Evolutionary conservation across 163 green algal genomes (phyloP), one percentile per base, ranked within the genome.

Genomic region (Chlamydomonas reinhardtii): DNA sequence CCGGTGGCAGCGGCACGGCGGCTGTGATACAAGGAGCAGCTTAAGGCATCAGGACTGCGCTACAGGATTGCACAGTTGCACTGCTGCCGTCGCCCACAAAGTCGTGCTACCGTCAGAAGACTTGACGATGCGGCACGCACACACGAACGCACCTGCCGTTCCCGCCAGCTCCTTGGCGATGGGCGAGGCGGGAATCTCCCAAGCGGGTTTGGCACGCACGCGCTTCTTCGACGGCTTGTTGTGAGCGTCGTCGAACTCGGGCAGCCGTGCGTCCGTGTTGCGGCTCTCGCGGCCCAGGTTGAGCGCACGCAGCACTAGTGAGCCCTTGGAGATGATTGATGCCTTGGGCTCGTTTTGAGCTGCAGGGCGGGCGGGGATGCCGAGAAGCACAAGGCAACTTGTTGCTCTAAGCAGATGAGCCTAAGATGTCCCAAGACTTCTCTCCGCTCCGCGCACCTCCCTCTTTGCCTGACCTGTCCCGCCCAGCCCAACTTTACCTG

Each of bases 281-380:
- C 56, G 70, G 3, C 89, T 90, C 76, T 93, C 79, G 27, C 83
- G 69, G 35, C 91, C 93, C 72, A 96, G 93, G 78, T 94, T 95
- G 83, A 96, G 93, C 22, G 92, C 29, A 12, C 93, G 84, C 56
- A 96, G 31, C 70, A 94, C 76, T 8, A 95, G 62, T 0, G 79
- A 87, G 32, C 91, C 92, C 62, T 81, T 76, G 39, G 88, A 93
- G 68, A 91, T 79, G 32, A 91, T 39, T 16, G 88, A 89, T 29
- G 90, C 83, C 25, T 83, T 77, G 35, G 77, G 34, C 34, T 84
- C 82, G 48, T 86, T 88, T 11, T 43, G 48, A 16, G 56, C 80
- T 80, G 74, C 25, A 2, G 71, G 11, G 39, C 4, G 12, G 11
- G 71, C 12, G 37, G 31, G 39, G 5, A 66, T 12, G 59, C 59